A percentile compares a stretch with the other conserved stretches of the same genome.
phyloP scores from a whole-genome alignment of 192 early-diverging fungal species.

The Backusella tarrabulga region DNA sequence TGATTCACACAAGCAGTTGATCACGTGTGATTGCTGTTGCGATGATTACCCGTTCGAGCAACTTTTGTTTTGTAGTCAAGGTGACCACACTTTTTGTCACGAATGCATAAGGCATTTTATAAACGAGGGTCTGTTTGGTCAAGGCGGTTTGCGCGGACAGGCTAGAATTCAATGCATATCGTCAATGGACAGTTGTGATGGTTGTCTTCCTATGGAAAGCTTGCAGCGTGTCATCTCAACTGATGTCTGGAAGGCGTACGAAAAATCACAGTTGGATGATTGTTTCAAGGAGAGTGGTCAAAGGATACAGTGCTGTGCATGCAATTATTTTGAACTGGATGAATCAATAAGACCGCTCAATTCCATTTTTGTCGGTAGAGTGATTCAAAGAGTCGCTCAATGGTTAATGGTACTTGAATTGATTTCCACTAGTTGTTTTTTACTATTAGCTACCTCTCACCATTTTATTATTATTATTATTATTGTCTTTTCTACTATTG shows the following conservation, averaged over 20 bases:
- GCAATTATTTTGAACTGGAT: constrained; percentile 39
- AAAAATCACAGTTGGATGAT: constrained; percentile 26
- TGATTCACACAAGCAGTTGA: constrained; percentile 24
- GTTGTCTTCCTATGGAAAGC: constrained; percentile 17
- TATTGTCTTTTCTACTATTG: constrained; percentile 5
- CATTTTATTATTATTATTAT: constrained; percentile 8
- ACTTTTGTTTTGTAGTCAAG: constrained; percentile 38
- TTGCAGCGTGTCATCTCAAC: constrained; percentile 19
- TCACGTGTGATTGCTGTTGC: constrained; percentile 49
- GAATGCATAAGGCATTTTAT: constrained; percentile 40
- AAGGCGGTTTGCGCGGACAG: constrained; percentile 36
- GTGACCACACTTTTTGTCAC: constrained; percentile 42
- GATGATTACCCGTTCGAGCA: constrained; percentile 46
- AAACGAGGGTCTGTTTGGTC: constrained; percentile 43
- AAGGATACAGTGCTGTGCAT: constrained; percentile 34
- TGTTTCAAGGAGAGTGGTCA: constrained; percentile 12
- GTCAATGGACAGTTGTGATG: constrained; percentile 22
- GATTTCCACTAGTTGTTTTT: not conserved
- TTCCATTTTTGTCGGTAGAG: not conserved
- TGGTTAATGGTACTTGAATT: constrained; percentile 22
- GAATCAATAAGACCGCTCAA: constrained; percentile 21
- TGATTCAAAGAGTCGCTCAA: constrained; percentile 6
- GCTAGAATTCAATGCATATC: constrained; percentile 32
- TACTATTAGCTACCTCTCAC: constrained; percentile 2
- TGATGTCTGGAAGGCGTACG: constrained; percentile 34